A percentile compares a stretch with the other conserved stretches of the same genome.
phyloP scores from a whole-genome alignment of 352 stramenopile genomes.

The Phytophthora pluvialis region DNA sequence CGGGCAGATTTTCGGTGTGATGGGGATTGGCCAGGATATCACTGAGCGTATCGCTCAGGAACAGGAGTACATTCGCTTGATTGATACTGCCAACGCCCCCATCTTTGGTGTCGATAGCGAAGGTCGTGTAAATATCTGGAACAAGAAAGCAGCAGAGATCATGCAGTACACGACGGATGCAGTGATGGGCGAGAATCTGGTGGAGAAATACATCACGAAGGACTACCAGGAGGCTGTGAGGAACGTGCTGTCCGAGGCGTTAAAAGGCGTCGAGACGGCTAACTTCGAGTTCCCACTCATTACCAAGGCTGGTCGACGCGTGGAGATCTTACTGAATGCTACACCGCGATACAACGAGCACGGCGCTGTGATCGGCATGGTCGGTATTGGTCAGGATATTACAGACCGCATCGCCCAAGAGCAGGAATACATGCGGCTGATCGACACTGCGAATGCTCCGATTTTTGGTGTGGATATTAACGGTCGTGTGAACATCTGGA shows the following conservation, averaged over 20 bases:
- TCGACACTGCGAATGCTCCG: conserved; percentile 55
- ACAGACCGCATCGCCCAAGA: conserved; percentile 29
- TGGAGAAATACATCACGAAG: conserved; percentile 35
- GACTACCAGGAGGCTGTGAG: conserved; percentile 25
- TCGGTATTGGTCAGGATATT: conserved; percentile 34
- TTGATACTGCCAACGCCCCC: conserved; percentile 68
- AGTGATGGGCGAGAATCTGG: conserved; percentile 49
- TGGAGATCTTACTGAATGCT: conserved; percentile 14
- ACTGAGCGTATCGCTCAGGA: conserved; percentile 62
- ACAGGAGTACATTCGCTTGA: conserved; percentile 67
- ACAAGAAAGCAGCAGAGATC: conserved; percentile 53
- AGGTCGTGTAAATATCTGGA: conserved; percentile 64
- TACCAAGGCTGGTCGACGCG: conserved; percentile 4
- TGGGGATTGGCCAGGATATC: conserved; percentile 67
- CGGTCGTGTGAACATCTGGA: conserved; percentile 61
- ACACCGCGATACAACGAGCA: conserved; percentile 20
- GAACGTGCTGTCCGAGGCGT: conserved; percentile 27
- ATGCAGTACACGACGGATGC: conserved; percentile 54
- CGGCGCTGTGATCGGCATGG: conserved; percentile 37
- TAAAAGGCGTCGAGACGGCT: conserved; percentile 21
- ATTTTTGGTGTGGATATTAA: conserved; percentile 53
- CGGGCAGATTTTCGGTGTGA: conserved; percentile 54
- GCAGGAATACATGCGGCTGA: conserved; percentile 22
- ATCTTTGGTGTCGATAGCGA: conserved; percentile 71
- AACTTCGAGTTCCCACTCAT: conserved; percentile 5